Evolutionary conservation across 495 filamentous ascomycete species (phyloP).

Genomic region (Aspergillus homomorphus): DNA sequence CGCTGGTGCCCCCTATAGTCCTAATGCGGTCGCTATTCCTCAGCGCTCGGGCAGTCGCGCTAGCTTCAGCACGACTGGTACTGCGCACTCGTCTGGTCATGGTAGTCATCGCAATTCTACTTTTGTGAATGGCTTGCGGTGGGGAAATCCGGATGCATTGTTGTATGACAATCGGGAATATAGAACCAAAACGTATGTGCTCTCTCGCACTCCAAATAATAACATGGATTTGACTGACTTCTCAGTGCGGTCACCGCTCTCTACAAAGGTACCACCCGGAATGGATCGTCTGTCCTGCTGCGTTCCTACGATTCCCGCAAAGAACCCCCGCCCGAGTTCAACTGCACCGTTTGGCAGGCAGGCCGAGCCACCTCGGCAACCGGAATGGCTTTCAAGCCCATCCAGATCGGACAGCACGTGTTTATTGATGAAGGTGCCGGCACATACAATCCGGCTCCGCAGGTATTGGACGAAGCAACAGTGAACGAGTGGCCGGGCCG

Average conservation of each 20-base stretch:
- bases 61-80: slow-evolving; percentile 38
- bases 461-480: slow-evolving; percentile 83
- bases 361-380: slow-evolving; percentile 92
- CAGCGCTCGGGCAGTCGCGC: slow-evolving; percentile 46
- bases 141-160: slow-evolving; percentile 57
- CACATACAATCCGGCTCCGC: slow-evolving; percentile 85
- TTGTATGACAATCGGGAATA: slow-evolving; percentile 82
- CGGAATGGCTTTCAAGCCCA: slow-evolving; percentile 90
- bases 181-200: slow-evolving; percentile 84
- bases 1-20: slow-evolving; percentile 37
- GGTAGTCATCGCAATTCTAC: slow-evolving; percentile 34
- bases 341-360: slow-evolving; percentile 94
- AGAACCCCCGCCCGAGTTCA: slow-evolving; percentile 82
- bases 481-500: slow-evolving; percentile 93
- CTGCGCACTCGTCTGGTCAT: slow-evolving; percentile 29
- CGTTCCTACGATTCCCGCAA: slow-evolving; percentile 93
- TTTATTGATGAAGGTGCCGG: slow-evolving; percentile 93
- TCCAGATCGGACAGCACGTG: slow-evolving; percentile 86
- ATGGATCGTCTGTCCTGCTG: slow-evolving; percentile 65
- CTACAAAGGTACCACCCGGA: slow-evolving; percentile 73
- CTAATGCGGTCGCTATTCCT: slow-evolving; percentile 28
- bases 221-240: not conserved
- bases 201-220: not conserved
- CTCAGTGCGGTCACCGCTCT: slow-evolving; percentile 83
- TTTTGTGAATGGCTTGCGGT: slow-evolving; percentile 45